Conservation (phyloP, 179 eudicot species). For the Beta macrorhiza region DNA sequence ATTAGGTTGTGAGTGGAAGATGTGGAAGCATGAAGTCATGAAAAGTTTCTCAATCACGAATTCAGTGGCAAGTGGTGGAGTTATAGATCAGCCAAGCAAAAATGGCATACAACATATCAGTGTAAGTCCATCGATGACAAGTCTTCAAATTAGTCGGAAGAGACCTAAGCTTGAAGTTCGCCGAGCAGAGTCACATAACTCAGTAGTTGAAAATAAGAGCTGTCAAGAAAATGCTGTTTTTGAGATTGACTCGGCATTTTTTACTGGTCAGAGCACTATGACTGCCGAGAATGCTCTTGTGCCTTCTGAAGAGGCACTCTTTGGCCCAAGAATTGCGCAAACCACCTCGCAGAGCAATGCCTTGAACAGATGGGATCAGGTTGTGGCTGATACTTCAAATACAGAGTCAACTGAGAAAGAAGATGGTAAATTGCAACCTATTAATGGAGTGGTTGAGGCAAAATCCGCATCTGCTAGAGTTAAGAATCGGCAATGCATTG, state of each 20-base stretch:
- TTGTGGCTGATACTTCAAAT: slow-evolving; percentile 49
- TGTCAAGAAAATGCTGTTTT: slow-evolving; percentile 35
- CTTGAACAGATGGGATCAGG: slow-evolving; percentile 50
- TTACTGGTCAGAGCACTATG: slow-evolving; percentile 37
- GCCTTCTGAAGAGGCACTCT: slow-evolving; percentile 29
- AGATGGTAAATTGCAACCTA: slow-evolving; percentile 33
- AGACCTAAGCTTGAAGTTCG: slow-evolving; percentile 99
- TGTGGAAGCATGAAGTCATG: slow-evolving; percentile 78
- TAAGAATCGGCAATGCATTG: slow-evolving; percentile 67
- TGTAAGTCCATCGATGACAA: slow-evolving; percentile 38
- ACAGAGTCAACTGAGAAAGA: slow-evolving; percentile 34
- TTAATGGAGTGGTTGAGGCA: slow-evolving; percentile 33
- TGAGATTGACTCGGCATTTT: slow-evolving; percentile 57
- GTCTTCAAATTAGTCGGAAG: slow-evolving; percentile 60
- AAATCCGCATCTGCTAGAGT: slow-evolving; percentile 35
- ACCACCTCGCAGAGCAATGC: slow-evolving; percentile 24
- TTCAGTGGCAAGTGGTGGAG: slow-evolving; percentile 39
- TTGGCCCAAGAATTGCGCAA: slow-evolving; percentile 30
- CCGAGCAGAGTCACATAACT: slow-evolving; percentile 76
- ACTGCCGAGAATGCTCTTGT: slow-evolving; percentile 27
- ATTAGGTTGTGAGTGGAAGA: slow-evolving; percentile 67
- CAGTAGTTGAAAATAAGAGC: slow-evolving; percentile 40
- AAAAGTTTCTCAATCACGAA: slow-evolving; percentile 59
- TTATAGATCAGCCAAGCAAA: slow-evolving; percentile 36
- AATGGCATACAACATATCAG: slow-evolving; percentile 31